Evolutionary conservation across 257 asterid genomes (phyloP).

Genomic region (Paraleonurus japonicus): DNA sequence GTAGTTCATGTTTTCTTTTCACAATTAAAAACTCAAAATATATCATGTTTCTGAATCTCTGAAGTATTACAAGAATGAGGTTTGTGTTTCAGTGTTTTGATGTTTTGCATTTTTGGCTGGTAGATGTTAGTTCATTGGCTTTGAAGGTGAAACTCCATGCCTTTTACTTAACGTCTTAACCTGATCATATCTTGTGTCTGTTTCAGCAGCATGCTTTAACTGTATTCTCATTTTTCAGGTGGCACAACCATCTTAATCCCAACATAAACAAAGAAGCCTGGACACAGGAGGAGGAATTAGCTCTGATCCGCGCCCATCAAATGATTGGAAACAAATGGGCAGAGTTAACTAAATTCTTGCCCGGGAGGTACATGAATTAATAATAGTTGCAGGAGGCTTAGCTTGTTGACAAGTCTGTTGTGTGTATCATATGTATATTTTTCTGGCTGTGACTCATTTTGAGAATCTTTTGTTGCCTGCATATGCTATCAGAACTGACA

Average conservation of each 20-base stretch:
- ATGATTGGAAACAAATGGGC: constrained; percentile 99
- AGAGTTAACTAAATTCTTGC: constrained; percentile 88
- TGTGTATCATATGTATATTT: constrained; percentile 4
- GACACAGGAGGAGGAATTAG: constrained; percentile 95
- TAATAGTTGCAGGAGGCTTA: constrained; percentile 19
- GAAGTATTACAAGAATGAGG: not conserved
- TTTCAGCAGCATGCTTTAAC: constrained; percentile 4
- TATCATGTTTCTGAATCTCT: not conserved
- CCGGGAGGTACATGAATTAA: constrained; percentile 73
- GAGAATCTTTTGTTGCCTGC: constrained; percentile 16
- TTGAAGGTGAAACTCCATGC: constrained; percentile 8
- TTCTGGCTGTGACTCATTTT: constrained; percentile 24
- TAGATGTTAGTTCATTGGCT: not conserved
- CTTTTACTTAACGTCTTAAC: not conserved
- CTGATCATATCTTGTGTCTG: not conserved
- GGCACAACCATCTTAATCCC: constrained; percentile 99
- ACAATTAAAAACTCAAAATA: not conserved
- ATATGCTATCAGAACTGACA: constrained; percentile 76
- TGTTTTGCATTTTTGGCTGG: not conserved
- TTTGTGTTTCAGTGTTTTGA: not conserved
- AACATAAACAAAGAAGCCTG: constrained; percentile 92
- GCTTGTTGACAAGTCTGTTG: not conserved
- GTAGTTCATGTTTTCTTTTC: constrained; percentile 5
- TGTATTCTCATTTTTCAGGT: constrained; percentile 48
- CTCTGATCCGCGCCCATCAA: constrained; percentile 90